Percentiles rank a stretch among this genome's conserved stretches.
phyloP scores from a whole-genome alignment of 1,284 basidiomycete species.

The Irpex lacteus region DNA sequence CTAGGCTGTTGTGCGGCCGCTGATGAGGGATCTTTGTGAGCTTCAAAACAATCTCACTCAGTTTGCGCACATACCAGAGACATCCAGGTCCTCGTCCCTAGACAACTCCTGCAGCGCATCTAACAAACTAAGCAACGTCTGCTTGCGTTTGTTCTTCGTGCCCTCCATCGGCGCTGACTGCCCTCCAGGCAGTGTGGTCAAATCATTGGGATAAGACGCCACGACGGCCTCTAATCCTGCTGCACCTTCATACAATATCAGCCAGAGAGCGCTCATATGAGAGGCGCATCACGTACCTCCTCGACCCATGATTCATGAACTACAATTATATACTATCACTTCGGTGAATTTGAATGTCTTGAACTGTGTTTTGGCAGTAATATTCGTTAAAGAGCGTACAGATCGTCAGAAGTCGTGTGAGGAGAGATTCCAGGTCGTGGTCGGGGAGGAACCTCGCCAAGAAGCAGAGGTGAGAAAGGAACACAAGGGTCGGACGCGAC shows the following conservation, averaged over 20 bases:
- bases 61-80: slow-evolving; percentile 34
- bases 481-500: neutral
- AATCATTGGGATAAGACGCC: slow-evolving; percentile 28
- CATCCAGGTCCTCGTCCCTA: slow-evolving; percentile 44
- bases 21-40: slow-evolving; percentile 13
- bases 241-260: neutral
- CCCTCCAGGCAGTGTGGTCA: slow-evolving; percentile 20
- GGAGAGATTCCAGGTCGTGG: neutral
- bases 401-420: slow-evolving; percentile 4
- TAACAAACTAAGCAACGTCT: slow-evolving; percentile 63
- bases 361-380: neutral
- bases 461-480: neutral
- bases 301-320: slow-evolving; percentile 20
- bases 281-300: slow-evolving; percentile 13
- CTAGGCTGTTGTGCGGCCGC: slow-evolving; percentile 38
- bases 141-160: slow-evolving; percentile 40
- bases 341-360: neutral
- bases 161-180: slow-evolving; percentile 7
- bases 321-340: neutral
- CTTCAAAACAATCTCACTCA: neutral
- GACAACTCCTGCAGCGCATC: slow-evolving; percentile 60
- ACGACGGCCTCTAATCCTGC: slow-evolving; percentile 9
- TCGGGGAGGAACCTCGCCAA: neutral
- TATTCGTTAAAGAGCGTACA: neutral
- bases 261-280: neutral